Conservation (phyloP, 768 basidiomycete genomes). For the Cantharellus anzutake region DNA sequence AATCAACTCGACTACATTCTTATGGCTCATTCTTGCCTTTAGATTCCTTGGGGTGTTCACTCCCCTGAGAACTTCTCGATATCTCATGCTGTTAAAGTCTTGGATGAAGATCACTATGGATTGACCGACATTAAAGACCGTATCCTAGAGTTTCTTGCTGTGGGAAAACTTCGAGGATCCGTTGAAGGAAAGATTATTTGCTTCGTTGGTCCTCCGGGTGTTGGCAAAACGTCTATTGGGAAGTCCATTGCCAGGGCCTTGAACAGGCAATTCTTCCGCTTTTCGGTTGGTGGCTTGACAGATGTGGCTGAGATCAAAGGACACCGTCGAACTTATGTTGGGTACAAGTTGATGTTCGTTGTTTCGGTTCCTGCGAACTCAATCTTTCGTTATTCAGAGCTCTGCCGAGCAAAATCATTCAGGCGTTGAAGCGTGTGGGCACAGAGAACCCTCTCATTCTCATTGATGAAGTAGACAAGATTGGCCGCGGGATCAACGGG, state of each 20-base stretch:
- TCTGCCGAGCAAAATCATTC: conserved; percentile 86
- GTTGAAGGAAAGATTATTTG: conserved; percentile 97
- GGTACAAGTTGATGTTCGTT: conserved; percentile 22
- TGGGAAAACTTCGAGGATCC: conserved; percentile 83
- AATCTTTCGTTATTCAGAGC: conserved; percentile 28
- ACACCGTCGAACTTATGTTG: conserved; percentile 91
- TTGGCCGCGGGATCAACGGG: conserved; percentile 77
- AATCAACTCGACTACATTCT: not conserved
- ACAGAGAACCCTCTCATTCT: conserved; percentile 88
- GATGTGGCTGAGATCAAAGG: conserved; percentile 99
- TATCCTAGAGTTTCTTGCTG: conserved; percentile 89
- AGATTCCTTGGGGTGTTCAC: conserved; percentile 95
- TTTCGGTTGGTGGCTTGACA: conserved; percentile 89
- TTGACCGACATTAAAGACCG: conserved; percentile 82
- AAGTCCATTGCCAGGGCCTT: conserved; percentile 88
- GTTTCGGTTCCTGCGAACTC: not conserved
- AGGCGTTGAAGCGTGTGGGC: conserved; percentile 80
- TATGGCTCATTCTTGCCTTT: conserved; percentile 10
- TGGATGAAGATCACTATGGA: conserved; percentile 94
- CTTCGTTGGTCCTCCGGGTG: conserved; percentile 90
- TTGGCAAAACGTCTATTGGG: conserved; percentile 93
- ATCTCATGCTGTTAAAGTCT: conserved; percentile 53
- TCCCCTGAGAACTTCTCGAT: conserved; percentile 88
- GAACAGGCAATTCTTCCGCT: conserved; percentile 83
- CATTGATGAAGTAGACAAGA: conserved; percentile 94